phyloP scores from a whole-genome alignment of 2,329 filamentous ascomycete genomes.

The Trichoderma cornu-damae region DNA sequence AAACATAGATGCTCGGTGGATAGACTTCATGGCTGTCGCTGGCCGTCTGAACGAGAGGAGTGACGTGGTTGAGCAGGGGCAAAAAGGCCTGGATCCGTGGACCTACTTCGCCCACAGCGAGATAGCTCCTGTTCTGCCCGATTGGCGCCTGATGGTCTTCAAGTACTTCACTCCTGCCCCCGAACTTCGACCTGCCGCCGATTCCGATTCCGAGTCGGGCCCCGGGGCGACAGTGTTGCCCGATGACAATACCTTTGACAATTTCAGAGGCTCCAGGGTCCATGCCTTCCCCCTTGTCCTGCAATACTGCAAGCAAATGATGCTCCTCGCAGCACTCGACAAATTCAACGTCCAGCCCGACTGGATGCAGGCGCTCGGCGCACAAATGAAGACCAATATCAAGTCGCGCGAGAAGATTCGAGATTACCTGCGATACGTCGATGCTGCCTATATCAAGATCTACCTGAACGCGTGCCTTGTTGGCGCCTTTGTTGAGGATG shows the following conservation, averaged over 20 bases:
- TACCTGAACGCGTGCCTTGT: constrained; percentile 54
- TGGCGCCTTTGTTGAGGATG: constrained; percentile 46
- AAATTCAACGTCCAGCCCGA: constrained; percentile 63
- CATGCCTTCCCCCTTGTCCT: constrained; percentile 64
- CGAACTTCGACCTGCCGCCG: constrained; percentile 28
- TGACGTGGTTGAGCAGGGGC: constrained; percentile 85
- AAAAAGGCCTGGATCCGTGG: constrained; percentile 74
- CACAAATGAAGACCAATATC: constrained; percentile 65
- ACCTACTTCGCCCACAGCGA: constrained; percentile 44
- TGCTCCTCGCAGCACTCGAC: constrained; percentile 46
- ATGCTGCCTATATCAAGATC: constrained; percentile 36
- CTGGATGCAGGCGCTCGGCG: constrained; percentile 78
- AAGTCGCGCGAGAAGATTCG: constrained; percentile 56
- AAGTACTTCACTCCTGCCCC: constrained; percentile 45
- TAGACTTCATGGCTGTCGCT: constrained; percentile 75
- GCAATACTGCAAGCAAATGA: constrained; percentile 56
- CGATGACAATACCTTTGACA: constrained; percentile 34
- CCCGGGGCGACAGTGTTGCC: constrained; percentile 4
- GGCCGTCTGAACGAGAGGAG: constrained; percentile 62
- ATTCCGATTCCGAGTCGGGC: constrained; percentile 24
- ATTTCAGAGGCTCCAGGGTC: constrained; percentile 44
- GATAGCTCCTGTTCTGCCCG: constrained; percentile 39
- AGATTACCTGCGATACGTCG: constrained; percentile 43
- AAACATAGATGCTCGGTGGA: constrained; percentile 77
- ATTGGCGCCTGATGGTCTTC: constrained; percentile 48